Conservation (phyloP, 495 filamentous ascomycete species). For the Chaetomium tenue region DNA sequence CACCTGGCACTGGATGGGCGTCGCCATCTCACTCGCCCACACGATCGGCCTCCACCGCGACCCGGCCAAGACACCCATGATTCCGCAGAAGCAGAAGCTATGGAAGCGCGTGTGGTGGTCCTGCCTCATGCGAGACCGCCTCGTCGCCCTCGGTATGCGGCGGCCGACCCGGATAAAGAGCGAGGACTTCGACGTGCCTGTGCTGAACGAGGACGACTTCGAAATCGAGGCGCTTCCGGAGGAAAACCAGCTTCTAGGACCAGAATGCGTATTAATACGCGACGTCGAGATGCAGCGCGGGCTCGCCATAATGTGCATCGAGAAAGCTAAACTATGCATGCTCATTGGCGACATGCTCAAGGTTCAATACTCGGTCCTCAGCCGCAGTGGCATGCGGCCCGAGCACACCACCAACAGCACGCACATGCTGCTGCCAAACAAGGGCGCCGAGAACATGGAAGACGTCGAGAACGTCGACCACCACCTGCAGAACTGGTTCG, state of each 20-base stretch:
- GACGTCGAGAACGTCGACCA: constrained; percentile 70
- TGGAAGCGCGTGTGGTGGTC: constrained; percentile 97
- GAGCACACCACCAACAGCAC: constrained; percentile 73
- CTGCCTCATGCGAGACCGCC: constrained; percentile 83
- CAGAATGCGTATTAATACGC: constrained; percentile 63
- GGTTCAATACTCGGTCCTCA: constrained; percentile 85
- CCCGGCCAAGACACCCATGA: constrained; percentile 69
- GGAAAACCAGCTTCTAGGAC: constrained; percentile 61
- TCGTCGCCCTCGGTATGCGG: constrained; percentile 86
- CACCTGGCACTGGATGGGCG: constrained; percentile 90
- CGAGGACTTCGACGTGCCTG: constrained; percentile 85
- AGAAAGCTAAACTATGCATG: constrained; percentile 85
- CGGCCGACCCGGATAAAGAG: constrained; percentile 85
- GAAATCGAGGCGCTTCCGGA: constrained; percentile 66
- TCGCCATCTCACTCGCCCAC: constrained; percentile 77
- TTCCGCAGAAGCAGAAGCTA: constrained; percentile 63
- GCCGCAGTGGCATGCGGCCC: constrained; percentile 67
- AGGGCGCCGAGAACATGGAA: constrained; percentile 70
- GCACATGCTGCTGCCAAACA: constrained; percentile 88
- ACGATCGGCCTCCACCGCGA: constrained; percentile 83
- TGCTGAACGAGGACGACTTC: constrained; percentile 81
- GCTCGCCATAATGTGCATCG: constrained; percentile 82
- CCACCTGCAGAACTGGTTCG: constrained; percentile 70
- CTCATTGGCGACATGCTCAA: constrained; percentile 80
- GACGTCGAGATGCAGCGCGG: constrained; percentile 66